Evolutionary conservation across 768 basidiomycete species (phyloP), one percentile per base, ranked within the genome.

Genomic region (Crassisporium funariophilum): DNA sequence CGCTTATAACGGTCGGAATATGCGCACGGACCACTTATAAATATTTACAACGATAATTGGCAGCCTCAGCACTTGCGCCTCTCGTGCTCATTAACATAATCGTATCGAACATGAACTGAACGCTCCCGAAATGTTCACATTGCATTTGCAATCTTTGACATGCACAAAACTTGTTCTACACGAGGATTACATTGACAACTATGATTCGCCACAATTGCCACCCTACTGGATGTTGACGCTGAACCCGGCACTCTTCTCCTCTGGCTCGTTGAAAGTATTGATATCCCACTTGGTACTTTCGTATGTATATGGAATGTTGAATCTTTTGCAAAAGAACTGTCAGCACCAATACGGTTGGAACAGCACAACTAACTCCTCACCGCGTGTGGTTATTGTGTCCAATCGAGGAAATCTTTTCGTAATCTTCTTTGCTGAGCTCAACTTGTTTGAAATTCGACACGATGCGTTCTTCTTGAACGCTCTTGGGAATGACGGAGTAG

Each of bases 401-500:
- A 35, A 86, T 64, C 10, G 69, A 66, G 10, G 64, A 66, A 52
- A 90, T 68, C 57, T 68, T 75, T 50, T 87, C 76, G 53, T 81
- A 88, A 59, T 90, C 86, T 44, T 81, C 84, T 54, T 81, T 59
- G 60, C 72, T 75, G 43, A 92, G 70, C 57, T 76, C 73, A 42
- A 91, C 75, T 59, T 91, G 84, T 69, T 87, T 63, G 72, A 90
- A 89, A 73, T 93, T 91, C 50, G 83, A 83, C 42, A 73, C 62
- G 67, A 91, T 85, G 31, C 87, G 86, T 3, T 72, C 79, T 59
- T 84, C 73, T 47, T 84, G 73, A 20, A 91, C 87, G 45, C 81
- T 83, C 77, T 94, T 93, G 13, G 91, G 91, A 57, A 93, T 90
- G 51, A 93, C 86, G 7, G 83, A 83, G 65, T 83, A 85, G 10